Percentiles rank a stretch among this genome's conserved stretches.
Conservation (phyloP, 2,329 filamentous ascomycete species). For the Sclerotiophoma versabilis region DNA sequence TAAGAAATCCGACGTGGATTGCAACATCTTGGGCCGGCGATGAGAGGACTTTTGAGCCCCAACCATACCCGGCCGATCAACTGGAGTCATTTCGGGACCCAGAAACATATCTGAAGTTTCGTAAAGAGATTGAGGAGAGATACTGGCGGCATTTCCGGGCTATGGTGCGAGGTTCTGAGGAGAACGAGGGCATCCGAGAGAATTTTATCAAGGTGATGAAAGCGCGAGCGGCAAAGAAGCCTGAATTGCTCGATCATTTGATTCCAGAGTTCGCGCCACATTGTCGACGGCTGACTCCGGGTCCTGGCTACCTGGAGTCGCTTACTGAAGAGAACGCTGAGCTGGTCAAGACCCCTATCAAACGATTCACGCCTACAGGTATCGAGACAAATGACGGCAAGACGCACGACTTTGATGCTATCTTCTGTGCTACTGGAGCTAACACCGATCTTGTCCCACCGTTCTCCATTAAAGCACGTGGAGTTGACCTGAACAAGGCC, state of each 20-base stretch:
- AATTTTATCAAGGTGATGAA: constrained; percentile 47
- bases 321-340: constrained; percentile 52
- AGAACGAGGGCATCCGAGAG: constrained; percentile 43
- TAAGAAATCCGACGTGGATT: constrained; percentile 67
- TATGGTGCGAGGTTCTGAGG: constrained; percentile 48
- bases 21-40: constrained; percentile 61
- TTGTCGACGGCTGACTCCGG: constrained; percentile 45
- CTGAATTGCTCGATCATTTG: constrained; percentile 51
- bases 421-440: constrained; percentile 71
- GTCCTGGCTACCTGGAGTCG: constrained; percentile 50
- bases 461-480: constrained; percentile 66
- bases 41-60: constrained; percentile 52
- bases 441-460: constrained; percentile 60
- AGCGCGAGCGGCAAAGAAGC: constrained; percentile 49
- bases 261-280: constrained; percentile 50
- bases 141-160: constrained; percentile 64
- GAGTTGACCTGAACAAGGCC: constrained; percentile 60
- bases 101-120: constrained; percentile 61
- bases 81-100: constrained; percentile 67
- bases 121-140: constrained; percentile 56
- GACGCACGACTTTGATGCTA: constrained; percentile 50
- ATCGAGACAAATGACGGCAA: constrained; percentile 51
- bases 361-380: constrained; percentile 47
- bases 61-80: constrained; percentile 59
- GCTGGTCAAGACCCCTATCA: constrained; percentile 51